Conservation (phyloP, 208 protist genomes). For the Acanthamoeba sp. region DNA sequence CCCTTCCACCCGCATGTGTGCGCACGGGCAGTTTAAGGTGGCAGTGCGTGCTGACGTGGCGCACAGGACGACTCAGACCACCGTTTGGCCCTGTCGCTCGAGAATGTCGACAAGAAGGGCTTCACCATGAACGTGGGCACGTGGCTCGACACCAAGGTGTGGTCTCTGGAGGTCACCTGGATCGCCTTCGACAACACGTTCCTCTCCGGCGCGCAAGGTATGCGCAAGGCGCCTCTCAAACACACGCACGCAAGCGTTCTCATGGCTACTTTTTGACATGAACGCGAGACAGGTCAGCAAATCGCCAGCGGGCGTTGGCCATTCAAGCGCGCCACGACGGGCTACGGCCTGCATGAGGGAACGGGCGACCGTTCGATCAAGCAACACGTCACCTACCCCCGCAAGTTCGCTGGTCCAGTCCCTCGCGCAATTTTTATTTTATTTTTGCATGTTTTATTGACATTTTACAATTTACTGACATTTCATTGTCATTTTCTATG, state of each 20-base stretch:
- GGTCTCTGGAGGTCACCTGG: slow-evolving; percentile 59
- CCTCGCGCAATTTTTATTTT: background rate
- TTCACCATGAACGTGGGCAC: slow-evolving; percentile 42
- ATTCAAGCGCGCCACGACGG: background rate
- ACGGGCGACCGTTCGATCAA: background rate
- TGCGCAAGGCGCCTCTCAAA: background rate
- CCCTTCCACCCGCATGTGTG: no score
- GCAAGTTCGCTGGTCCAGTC: slow-evolving; percentile 16
- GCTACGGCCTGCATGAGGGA: slow-evolving; percentile 42
- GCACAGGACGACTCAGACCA: slow-evolving; percentile 67
- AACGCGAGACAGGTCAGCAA: background rate
- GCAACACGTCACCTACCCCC: slow-evolving; percentile 27
- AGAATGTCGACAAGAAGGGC: slow-evolving; percentile 45
- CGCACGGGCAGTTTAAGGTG: no score
- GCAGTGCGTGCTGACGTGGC: background rate
- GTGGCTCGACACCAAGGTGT: slow-evolving; percentile 59
- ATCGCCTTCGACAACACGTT: slow-evolving; percentile 70
- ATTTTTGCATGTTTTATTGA: background rate
- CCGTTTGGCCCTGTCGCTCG: slow-evolving; percentile 42
- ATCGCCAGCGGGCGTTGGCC: slow-evolving; percentile 46
- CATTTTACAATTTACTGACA: background rate
- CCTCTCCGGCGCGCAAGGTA: background rate
- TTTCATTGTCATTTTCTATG: background rate
- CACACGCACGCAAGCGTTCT: background rate
- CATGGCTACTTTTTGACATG: background rate